Evolutionary conservation across 257 asterid genomes (phyloP).

Genomic region (Penstemon davidsonii): DNA sequence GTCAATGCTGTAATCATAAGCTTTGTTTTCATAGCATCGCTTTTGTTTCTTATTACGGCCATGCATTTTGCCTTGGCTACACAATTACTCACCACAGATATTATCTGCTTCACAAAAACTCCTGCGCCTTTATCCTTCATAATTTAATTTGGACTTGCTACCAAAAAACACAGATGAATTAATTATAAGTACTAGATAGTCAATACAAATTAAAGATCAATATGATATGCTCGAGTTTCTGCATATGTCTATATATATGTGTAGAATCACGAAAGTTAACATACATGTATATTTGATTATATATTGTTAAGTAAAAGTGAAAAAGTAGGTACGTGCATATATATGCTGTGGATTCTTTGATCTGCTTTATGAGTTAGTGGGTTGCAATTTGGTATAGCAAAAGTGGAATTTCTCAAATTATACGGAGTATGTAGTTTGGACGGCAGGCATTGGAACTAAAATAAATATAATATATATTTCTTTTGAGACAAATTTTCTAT

Average conservation of each 20-base stretch:
- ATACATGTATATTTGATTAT: no score
- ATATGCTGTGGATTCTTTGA: background rate
- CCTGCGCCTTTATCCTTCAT: conserved; percentile 34
- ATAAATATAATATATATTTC: no score
- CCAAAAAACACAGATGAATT: background rate
- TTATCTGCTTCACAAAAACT: conserved; percentile 37
- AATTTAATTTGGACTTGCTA: background rate
- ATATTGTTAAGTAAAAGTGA: background rate
- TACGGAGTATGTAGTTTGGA: no score
- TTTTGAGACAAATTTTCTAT: no score
- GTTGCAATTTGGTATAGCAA: background rate
- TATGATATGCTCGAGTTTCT: no score
- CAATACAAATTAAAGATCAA: no score
- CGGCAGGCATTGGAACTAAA: no score
- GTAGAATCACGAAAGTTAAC: background rate
- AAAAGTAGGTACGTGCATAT: background rate
- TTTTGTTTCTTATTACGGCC: conserved; percentile 49
- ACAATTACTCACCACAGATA: conserved; percentile 37
- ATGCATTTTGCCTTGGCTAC: conserved; percentile 49
- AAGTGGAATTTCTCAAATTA: background rate
- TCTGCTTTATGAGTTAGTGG: background rate
- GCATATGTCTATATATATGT: background rate
- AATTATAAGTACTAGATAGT: no score
- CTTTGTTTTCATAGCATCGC: conserved; percentile 49
- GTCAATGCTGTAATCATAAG: conserved; percentile 44